phyloP scores from a whole-genome alignment of 2,329 filamentous ascomycete genomes.

The Leptodontidium sp. region DNA sequence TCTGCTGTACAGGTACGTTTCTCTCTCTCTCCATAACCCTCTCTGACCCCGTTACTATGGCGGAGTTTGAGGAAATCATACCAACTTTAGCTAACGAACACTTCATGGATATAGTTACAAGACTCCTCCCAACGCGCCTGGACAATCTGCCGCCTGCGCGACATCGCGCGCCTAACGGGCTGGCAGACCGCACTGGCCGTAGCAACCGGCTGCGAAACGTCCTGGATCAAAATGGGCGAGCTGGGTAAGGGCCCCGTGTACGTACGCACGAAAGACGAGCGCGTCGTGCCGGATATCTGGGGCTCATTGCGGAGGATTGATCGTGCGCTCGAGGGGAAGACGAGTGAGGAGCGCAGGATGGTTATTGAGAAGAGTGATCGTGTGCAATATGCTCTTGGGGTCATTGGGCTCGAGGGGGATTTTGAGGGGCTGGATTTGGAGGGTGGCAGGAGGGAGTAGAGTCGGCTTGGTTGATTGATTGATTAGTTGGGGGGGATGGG shows the following conservation, averaged over 20 bases:
- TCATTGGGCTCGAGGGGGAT: constrained; percentile 81
- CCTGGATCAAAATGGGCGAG: constrained; percentile 80
- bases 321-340: constrained; percentile 56
- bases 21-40: neutral
- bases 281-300: constrained; percentile 52
- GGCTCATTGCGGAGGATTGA: constrained; percentile 60
- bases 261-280: constrained; percentile 55
- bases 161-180: constrained; percentile 82
- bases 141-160: constrained; percentile 76
- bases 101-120: constrained; percentile 62
- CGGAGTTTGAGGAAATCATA: neutral
- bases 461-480: no score
- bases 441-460: neutral
- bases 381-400: constrained; percentile 78
- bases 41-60: neutral
- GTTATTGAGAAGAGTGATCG: constrained; percentile 69
- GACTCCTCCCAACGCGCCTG: constrained; percentile 77
- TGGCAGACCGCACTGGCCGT: constrained; percentile 88
- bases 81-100: neutral
- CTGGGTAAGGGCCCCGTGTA: constrained; percentile 82
- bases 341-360: constrained; percentile 60
- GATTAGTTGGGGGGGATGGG: no score
- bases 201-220: constrained; percentile 82
- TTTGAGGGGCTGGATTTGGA: constrained; percentile 68
- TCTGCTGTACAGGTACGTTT: constrained; percentile 74